phyloP scores from a whole-genome alignment of 179 eudicot species.

The Camellia oleifera region DNA sequence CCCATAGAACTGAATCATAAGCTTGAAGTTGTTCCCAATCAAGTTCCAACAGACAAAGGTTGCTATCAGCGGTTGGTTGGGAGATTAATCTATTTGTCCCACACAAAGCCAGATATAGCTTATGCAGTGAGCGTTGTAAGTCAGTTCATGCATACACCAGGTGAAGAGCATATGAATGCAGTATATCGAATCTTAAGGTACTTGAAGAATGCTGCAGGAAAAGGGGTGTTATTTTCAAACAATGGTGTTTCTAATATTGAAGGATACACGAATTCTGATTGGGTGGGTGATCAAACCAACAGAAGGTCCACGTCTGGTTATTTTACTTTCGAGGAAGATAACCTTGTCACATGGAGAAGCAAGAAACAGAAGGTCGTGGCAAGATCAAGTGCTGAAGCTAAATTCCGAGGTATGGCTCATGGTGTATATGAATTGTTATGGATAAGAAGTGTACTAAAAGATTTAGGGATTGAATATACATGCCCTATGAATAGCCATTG shows the following conservation, averaged over 20 bases:
- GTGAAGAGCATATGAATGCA: conserved; percentile 15
- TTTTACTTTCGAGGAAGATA: conserved; percentile 8
- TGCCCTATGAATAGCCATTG: not conserved
- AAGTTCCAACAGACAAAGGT: conserved; percentile 3
- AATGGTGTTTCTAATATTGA: not conserved
- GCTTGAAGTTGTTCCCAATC: not conserved
- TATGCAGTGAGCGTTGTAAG: not conserved
- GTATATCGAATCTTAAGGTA: not conserved
- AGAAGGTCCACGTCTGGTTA: conserved; percentile 14
- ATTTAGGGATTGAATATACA: not conserved
- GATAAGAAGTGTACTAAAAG: conserved; percentile 7
- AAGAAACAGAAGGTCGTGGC: conserved; percentile 18
- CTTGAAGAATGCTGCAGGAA: not conserved
- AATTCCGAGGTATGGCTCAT: conserved; percentile 10
- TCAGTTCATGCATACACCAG: conserved; percentile 7
- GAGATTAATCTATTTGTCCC: not conserved
- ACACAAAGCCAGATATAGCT: not conserved
- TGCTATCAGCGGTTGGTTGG: not conserved
- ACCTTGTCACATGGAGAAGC: conserved; percentile 13
- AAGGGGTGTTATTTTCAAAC: not conserved
- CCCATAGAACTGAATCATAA: conserved; percentile 6
- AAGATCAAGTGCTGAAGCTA: conserved; percentile 7
- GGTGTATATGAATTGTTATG: conserved; percentile 10
- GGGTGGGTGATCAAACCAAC: not conserved
- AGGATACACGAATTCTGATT: conserved; percentile 11